Base-by-base conservation (phyloP, 78 protist genomes). In the Cyanophora paradoxa region DNA sequence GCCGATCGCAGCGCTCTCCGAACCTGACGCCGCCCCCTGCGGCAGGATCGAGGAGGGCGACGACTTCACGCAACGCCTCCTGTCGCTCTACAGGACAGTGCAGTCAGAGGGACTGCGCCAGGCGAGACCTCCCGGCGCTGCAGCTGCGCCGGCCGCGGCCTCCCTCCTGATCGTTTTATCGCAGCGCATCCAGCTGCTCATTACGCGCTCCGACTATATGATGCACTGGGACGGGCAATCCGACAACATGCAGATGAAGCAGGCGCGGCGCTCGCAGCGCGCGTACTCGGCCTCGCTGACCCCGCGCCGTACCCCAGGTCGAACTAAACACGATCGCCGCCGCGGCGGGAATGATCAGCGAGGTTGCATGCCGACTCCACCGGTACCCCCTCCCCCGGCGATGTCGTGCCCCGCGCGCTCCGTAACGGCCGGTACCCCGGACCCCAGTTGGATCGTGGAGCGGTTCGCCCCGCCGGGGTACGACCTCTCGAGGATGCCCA, bases 271-370 rank as follows among this genome's bases (percentile, higher is more conserved):
- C n/a, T n/a, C n/a, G n/a, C n/a, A n/a, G n/a, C n/a, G n/a, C n/a
- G n/a, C n/a, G n/a, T n/a, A n/a, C n/a, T n/a, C n/a, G n/a, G n/a
- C n/a, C n/a, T n/a, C n/a, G n/a, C n/a, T n/a, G n/a, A n/a, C n/a
- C n/a, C n/a, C n/a, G 56, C 20, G 33, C 33, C 50, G 20, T 73
- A 20, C 46, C 65, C 58, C 95, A 94, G 69, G 91, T 94, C 24
- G 98, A 94, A 59, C 59, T 92, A 57, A 94, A 94, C 76, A 90
- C 94, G 37, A 94, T 94, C 66, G 62, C 97, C 36, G 76, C 93
- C 19, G 59, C 92, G 37, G 89, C 91, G 13, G 91, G 76, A 0
- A 17, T 48, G 11, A 69, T 94, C 11, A 77, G 93, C 4, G 7
- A 66, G 6, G 42, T 33, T 3, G 70, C 61, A 24, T 22, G 28